These are phyloP conservation scores for Zalaria obscura DNA, from an alignment of 2,329 filamentous ascomycete genomes.

Conservation along the genomic window DNA sequence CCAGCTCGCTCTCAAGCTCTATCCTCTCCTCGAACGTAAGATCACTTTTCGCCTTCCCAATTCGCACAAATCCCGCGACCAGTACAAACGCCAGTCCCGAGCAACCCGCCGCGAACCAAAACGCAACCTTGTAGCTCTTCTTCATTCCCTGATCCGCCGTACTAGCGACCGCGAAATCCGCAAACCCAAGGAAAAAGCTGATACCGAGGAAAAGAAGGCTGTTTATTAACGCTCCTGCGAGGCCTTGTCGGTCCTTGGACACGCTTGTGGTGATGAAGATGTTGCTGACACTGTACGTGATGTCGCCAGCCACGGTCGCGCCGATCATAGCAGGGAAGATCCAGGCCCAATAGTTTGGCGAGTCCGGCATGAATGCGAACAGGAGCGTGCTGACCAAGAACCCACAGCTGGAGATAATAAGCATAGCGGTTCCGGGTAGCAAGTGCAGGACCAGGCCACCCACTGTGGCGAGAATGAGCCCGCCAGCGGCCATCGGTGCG, in stretches of 20 bases:
- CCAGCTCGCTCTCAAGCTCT: not conserved
- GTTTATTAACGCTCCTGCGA: constrained; percentile 19
- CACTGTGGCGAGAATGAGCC: constrained; percentile 17
- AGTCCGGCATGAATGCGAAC: constrained; percentile 16
- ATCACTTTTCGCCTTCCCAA: constrained; percentile 40
- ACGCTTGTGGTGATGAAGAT: constrained; percentile 17
- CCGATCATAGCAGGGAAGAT: constrained; percentile 21
- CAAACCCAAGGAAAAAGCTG: constrained; percentile 18
- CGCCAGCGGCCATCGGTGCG: constrained; percentile 18
- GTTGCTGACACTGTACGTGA: constrained; percentile 19
- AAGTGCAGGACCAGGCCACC: constrained; percentile 16
- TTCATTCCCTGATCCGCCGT: constrained; percentile 10
- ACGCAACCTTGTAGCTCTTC: constrained; percentile 6
- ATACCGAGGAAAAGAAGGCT: constrained; percentile 21
- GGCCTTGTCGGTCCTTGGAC: constrained; percentile 17
- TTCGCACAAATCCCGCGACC: constrained; percentile 4
- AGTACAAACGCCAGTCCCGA: constrained; percentile 5
- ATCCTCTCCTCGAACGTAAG: constrained; percentile 43
- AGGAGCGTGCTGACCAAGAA: constrained; percentile 20
- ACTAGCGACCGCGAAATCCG: constrained; percentile 8
- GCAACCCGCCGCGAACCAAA: constrained; percentile 7
- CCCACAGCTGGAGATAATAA: constrained; percentile 16
- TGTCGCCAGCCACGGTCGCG: constrained; percentile 19
- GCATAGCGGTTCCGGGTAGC: constrained; percentile 14
- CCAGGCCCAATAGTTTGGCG: constrained; percentile 18